Conservation (phyloP, 768 basidiomycete genomes). For the Agrocybe praecox region DNA sequence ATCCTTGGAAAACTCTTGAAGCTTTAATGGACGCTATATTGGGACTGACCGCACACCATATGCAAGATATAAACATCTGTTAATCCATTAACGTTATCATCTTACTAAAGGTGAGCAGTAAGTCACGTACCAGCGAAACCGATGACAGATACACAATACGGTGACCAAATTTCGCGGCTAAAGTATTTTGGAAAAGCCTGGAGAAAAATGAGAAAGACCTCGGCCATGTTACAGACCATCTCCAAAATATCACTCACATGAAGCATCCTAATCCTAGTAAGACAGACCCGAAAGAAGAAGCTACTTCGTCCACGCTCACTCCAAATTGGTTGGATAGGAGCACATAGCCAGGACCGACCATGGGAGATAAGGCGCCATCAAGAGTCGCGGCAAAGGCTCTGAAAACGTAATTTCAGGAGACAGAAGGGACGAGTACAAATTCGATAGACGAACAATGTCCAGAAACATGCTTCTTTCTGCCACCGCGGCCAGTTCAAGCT, state of each 20-base stretch:
- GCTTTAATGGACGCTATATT: conserved; percentile 42
- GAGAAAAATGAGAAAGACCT: background rate
- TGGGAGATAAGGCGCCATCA: conserved; percentile 44
- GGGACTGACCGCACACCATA: conserved; percentile 46
- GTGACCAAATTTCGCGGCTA: conserved; percentile 47
- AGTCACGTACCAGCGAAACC: conserved; percentile 34
- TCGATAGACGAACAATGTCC: conserved; percentile 35
- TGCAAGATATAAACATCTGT: conserved; percentile 46
- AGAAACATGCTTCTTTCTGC: conserved; percentile 49
- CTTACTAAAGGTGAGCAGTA: background rate
- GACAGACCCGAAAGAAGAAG: conserved; percentile 42
- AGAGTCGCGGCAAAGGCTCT: conserved; percentile 43
- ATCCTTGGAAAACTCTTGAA: conserved; percentile 46
- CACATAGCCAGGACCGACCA: conserved; percentile 45
- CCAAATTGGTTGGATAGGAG: conserved; percentile 41
- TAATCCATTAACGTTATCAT: background rate
- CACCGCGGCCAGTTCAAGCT: conserved; percentile 46
- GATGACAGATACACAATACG: conserved; percentile 46
- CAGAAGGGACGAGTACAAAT: background rate
- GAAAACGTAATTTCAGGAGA: background rate
- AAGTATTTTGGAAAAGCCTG: conserved; percentile 38
- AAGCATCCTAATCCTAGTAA: conserved; percentile 44
- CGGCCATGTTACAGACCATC: background rate
- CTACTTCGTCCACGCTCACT: conserved; percentile 43
- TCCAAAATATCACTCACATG: conserved; percentile 28